Percentiles rank a stretch among this genome's conserved stretches.
Evolutionary conservation across 2,329 filamentous ascomycete species (phyloP).

Genomic region (Ophiostoma novo-ulmi): DNA sequence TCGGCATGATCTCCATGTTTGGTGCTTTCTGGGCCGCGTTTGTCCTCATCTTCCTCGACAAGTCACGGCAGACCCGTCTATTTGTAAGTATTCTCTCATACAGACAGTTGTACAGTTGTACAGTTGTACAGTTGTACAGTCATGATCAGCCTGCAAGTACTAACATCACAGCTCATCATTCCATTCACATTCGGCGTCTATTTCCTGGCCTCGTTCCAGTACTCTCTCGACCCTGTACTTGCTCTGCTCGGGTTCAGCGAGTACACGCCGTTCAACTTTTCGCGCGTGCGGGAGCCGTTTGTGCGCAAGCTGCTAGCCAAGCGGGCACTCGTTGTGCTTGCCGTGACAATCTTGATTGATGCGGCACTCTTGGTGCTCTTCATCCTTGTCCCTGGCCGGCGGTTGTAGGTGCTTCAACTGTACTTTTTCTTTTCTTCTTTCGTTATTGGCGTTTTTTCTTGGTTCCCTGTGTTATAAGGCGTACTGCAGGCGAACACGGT

Average conservation of each 20-base stretch:
- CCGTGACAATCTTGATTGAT: constrained; percentile 69
- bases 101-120: constrained; percentile 17
- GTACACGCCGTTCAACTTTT: constrained; percentile 92
- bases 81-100: constrained; percentile 60
- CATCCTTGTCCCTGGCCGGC: constrained; percentile 87
- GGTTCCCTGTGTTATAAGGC: neutral
- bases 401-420: constrained; percentile 48
- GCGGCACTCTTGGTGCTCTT: constrained; percentile 83
- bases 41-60: constrained; percentile 84
- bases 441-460: constrained; percentile 4
- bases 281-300: constrained; percentile 81
- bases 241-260: constrained; percentile 88
- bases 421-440: constrained; percentile 12
- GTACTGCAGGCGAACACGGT: constrained; percentile 3
- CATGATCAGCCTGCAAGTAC: constrained; percentile 16
- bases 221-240: constrained; percentile 87
- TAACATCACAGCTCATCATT: constrained; percentile 55
- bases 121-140: too few species aligned
- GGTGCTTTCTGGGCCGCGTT: constrained; percentile 92
- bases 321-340: constrained; percentile 74
- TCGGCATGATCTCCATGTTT: constrained; percentile 83
- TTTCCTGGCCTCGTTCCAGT: constrained; percentile 84
- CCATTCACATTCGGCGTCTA: constrained; percentile 92
- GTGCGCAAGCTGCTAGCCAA: constrained; percentile 80
- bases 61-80: constrained; percentile 65